Evolutionary conservation across 371 early-diverging fungal genomes (phyloP), one percentile per base, ranked within the genome.

Genomic region (Scutellospora calospora): DNA sequence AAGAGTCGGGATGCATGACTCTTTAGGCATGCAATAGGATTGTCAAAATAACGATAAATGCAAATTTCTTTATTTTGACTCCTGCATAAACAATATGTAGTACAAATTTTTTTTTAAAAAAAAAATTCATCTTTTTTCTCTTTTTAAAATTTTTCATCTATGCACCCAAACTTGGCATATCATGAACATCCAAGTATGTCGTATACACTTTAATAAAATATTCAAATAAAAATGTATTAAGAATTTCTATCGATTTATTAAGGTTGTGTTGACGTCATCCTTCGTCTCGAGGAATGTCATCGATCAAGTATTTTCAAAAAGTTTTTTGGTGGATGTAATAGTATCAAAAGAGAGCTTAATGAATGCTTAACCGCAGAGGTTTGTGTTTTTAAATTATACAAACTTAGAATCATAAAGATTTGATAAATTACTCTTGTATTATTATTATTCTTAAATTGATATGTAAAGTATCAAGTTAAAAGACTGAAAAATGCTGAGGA

Each of bases 251-350:
- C 11, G 14, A 52, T n/a, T 35, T 29, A 25, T 18, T 49, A 45
- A 60, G 65, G 25, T 14, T 78, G 78, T 51, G 25, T 78, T 38
- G 78, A 78, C 18, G 2, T 78, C 25, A 78, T 78, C 49, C 66
- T 29, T 31, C 78, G 78, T 5, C 38, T 78, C 3, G 78, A 78
- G 27, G 78, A 78, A 65, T 78, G 78, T 33, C 78, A 78, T 65
- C 25, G 35, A 38, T 45, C 31, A 27, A 66, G 78, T 20, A 65
- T 78, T 41, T 65, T 63, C 65, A 49, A 49, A 18, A 54, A 41
- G 27, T 63, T 27, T 52, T 78, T 78, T 65, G 78, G 78, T 20
- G 38, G 35, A 45, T 78, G 78, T 65, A 78, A 78, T 66, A 38
- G 2, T 12, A 38, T 78, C 22, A 78, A 78, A 41, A 14, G 8